phyloP scores from a whole-genome alignment of 495 filamentous ascomycete genomes.

The Penicillium arizonense region DNA sequence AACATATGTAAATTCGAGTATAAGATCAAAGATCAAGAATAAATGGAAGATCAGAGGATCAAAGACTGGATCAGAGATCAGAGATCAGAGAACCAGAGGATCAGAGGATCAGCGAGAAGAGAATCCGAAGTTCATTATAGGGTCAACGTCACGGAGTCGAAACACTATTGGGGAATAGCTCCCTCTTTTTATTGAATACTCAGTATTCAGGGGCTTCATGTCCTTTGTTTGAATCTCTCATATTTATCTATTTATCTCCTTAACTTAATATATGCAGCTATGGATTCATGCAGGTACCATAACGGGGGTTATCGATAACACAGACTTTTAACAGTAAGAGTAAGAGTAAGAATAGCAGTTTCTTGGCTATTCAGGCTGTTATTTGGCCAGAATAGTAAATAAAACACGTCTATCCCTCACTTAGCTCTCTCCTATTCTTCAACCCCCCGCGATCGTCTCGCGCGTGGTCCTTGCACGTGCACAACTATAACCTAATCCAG shows the following conservation, averaged over 20 bases:
- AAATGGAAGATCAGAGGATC: too few relatives aligned
- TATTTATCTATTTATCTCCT: background rate
- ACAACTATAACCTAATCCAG: conserved; percentile 19
- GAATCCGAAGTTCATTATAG: background rate
- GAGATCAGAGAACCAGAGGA: too few relatives aligned
- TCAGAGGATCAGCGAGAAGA: background rate
- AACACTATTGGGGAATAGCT: conserved; percentile 2
- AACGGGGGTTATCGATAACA: conserved; percentile 7
- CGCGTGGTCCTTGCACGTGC: conserved; percentile 24
- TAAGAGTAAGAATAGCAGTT: too few relatives aligned
- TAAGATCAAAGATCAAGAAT: background rate
- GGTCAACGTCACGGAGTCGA: background rate
- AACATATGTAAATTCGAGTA: background rate
- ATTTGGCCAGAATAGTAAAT: background rate
- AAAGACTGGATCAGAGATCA: too few relatives aligned
- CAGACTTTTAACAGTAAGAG: background rate
- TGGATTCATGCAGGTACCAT: conserved; percentile 28
- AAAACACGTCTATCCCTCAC: background rate
- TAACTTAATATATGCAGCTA: background rate
- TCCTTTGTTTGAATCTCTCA: background rate
- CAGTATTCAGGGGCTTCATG: conserved; percentile 2
- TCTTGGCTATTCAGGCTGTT: too few relatives aligned
- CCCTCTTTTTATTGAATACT: background rate
- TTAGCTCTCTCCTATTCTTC: conserved; percentile 16
- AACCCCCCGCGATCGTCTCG: conserved; percentile 22